phyloP scores from a whole-genome alignment of 345 rosid genomes.

The Populus alba region DNA sequence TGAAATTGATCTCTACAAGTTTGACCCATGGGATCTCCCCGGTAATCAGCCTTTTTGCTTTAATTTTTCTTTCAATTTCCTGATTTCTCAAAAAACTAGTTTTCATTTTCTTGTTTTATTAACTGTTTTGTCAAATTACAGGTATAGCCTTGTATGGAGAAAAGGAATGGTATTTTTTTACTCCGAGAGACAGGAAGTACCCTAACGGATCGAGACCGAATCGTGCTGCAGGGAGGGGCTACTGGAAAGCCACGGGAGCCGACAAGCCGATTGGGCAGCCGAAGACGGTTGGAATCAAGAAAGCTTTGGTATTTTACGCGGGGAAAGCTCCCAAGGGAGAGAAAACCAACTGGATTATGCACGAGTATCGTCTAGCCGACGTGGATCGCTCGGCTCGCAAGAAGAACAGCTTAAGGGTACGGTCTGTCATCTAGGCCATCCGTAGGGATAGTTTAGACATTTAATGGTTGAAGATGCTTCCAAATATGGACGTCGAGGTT shows the following conservation, averaged over 20 bases:
- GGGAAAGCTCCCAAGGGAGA: conserved; percentile 88
- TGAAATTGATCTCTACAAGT: conserved; percentile 80
- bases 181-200: conserved; percentile 83
- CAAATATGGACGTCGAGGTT: not conserved
- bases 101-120: not conserved
- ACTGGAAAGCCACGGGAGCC: conserved; percentile 99
- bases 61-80: not conserved
- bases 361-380: conserved; percentile 87
- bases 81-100: no score
- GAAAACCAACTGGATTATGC: conserved; percentile 99
- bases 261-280: conserved; percentile 92
- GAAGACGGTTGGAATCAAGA: conserved; percentile 78
- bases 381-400: conserved; percentile 83
- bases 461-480: not conserved
- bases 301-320: conserved; percentile 81
- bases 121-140: conserved; percentile 13
- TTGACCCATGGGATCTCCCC: conserved; percentile 87
- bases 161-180: conserved; percentile 95
- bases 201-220: conserved; percentile 96
- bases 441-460: not conserved
- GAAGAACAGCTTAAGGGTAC: conserved; percentile 83
- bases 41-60: conserved; percentile 38
- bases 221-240: conserved; percentile 84
- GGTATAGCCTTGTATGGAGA: conserved; percentile 80
- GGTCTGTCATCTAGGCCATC: not conserved